A percentile compares a stretch with the other conserved stretches of the same genome.
These are phyloP conservation scores for Aspergillus ruber DNA, from an alignment of 2,329 filamentous ascomycete genomes.

Conservation along the genomic window DNA sequence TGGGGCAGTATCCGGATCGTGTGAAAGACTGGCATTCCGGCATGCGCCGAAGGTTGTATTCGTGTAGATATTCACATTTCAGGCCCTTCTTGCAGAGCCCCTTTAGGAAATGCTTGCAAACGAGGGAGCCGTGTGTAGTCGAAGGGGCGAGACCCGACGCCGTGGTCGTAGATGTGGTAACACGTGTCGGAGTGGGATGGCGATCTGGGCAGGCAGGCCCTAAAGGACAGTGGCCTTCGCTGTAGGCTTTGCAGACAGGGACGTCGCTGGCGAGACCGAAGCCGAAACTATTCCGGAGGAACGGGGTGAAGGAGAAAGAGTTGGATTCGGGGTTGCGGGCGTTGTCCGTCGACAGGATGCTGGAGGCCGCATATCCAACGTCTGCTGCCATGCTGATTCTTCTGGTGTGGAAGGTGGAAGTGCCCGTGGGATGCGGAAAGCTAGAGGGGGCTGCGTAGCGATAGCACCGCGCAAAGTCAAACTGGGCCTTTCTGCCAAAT, in stretches of 20 bases:
- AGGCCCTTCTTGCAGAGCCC: slow-evolving; percentile 97
- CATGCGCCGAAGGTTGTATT: slow-evolving; percentile 97
- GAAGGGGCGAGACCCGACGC: slow-evolving; percentile 35
- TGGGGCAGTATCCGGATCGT: slow-evolving; percentile 87
- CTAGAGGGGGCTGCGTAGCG: background rate
- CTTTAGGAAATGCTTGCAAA: slow-evolving; percentile 98
- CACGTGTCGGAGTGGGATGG: slow-evolving; percentile 52
- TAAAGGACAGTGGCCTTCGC: slow-evolving; percentile 77
- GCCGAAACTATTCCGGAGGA: slow-evolving; percentile 74
- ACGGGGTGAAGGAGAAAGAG: slow-evolving; percentile 78
- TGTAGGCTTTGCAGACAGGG: slow-evolving; percentile 78
- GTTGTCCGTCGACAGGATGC: slow-evolving; percentile 29
- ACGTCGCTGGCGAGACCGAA: slow-evolving; percentile 74
- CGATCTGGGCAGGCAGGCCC: slow-evolving; percentile 80
- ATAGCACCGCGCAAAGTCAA: too few species aligned
- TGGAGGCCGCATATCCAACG: slow-evolving; percentile 24
- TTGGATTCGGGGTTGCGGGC: slow-evolving; percentile 43
- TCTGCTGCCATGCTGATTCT: slow-evolving; percentile 27
- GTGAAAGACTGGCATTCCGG: slow-evolving; percentile 97
- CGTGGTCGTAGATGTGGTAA: slow-evolving; percentile 39
- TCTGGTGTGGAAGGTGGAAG: background rate
- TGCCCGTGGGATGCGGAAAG: background rate
- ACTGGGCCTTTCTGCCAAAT: too few species aligned
- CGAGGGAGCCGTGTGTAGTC: slow-evolving; percentile 52
- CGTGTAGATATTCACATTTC: slow-evolving; percentile 94